Conservation (phyloP, 2,329 filamentous ascomycete genomes). For the Ascochyta lentis region DNA sequence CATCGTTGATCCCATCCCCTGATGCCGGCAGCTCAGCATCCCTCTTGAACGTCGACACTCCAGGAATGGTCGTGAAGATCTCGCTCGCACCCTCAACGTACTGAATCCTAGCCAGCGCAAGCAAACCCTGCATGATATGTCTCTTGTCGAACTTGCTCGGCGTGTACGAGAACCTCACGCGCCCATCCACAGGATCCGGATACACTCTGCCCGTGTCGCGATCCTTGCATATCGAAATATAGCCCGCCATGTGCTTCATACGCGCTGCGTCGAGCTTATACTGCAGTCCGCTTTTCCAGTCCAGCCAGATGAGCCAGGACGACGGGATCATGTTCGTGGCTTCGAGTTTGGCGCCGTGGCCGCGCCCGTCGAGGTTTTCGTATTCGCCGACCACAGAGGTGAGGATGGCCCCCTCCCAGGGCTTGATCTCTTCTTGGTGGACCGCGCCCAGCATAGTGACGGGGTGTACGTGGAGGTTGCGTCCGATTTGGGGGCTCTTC, state of each 20-base stretch:
- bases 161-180: constrained; percentile 72
- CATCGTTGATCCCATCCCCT: constrained; percentile 61
- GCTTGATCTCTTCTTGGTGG: constrained; percentile 72
- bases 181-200: constrained; percentile 71
- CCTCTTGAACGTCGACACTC: constrained; percentile 69
- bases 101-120: constrained; percentile 76
- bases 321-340: constrained; percentile 76
- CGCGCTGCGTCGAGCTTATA: constrained; percentile 75
- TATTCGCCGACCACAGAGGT: constrained; percentile 79
- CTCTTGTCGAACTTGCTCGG: constrained; percentile 74
- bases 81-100: constrained; percentile 82
- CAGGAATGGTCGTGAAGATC: constrained; percentile 71
- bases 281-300: constrained; percentile 72
- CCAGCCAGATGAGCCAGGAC: constrained; percentile 65
- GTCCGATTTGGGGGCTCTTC: constrained; percentile 80
- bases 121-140: constrained; percentile 73
- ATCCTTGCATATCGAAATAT: constrained; percentile 78
- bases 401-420: constrained; percentile 74
- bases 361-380: constrained; percentile 79
- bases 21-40: constrained; percentile 20
- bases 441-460: constrained; percentile 63
- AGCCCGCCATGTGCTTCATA: constrained; percentile 72
- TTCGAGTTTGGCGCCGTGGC: constrained; percentile 86
- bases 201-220: constrained; percentile 77
- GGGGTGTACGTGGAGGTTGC: constrained; percentile 83